Evolutionary conservation across 305 asterid genomes (phyloP).

Genomic region (Fraxinus ornus): DNA sequence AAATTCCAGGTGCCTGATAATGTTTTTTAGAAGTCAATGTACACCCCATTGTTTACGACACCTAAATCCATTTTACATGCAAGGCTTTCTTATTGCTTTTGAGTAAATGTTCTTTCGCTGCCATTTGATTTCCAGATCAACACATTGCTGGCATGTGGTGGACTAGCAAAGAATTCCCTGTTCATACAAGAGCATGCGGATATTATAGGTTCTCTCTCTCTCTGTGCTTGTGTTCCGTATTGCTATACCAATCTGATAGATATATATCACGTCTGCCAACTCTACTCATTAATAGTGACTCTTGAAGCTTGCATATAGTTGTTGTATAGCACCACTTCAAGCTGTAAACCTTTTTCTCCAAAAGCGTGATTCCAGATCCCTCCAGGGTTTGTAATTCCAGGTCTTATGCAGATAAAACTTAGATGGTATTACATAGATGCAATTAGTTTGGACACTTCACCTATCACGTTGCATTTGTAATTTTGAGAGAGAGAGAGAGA

Average conservation of each 20-base stretch:
- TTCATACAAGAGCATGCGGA: constrained; percentile 93
- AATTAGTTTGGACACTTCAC: neutral
- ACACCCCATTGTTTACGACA: neutral
- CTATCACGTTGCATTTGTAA: neutral
- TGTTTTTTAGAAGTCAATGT: neutral
- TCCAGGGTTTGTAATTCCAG: neutral
- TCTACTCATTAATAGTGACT: neutral
- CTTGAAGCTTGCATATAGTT: neutral
- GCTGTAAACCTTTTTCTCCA: neutral
- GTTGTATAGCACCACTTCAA: neutral
- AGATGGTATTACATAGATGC: neutral
- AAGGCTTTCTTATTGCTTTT: constrained; percentile 5
- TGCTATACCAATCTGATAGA: neutral
- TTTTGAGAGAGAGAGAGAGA: neutral
- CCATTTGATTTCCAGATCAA: constrained; percentile 57
- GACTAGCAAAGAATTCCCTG: constrained; percentile 75
- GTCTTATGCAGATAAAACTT: neutral
- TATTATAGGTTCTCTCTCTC: constrained; percentile 55
- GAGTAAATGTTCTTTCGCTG: constrained; percentile 14
- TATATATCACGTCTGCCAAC: neutral
- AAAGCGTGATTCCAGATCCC: neutral
- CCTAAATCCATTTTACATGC: constrained; percentile 8
- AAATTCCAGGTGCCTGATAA: neutral
- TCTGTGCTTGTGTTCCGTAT: neutral
- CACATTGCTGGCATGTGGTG: constrained; percentile 92